Base-by-base conservation (phyloP, 805 yeast genomes). In the Myxozyma geophila region DNA sequence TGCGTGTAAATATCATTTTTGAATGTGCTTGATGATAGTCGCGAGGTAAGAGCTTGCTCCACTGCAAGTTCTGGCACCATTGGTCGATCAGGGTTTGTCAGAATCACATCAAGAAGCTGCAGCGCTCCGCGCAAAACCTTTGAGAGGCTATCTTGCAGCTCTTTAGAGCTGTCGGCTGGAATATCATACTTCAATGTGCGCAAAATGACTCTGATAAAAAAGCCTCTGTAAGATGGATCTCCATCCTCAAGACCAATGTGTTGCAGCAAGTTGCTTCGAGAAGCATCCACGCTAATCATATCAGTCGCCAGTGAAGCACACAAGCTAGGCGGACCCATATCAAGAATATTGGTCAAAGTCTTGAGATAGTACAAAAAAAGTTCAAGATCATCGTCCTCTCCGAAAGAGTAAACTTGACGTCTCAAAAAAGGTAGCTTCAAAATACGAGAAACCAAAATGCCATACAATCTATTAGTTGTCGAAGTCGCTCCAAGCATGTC, bases 321-420 rank as follows among this genome's bases (percentile, higher is more conserved):
- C 37, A 87, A 19, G 56, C 72, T 4, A 65, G 68, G 39, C 13
- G 74, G 73, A 61, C 85, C 82, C 7, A 83, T 77, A 5, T 73
- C 74, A 36, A 90, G 72, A 0, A 90, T 82, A 48, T 82, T 82
- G 7, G 80, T 74, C 7, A 92, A 70, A 0, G 83, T 78, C 19
- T 80, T 79, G 52, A 89, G 70, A 62, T 87, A 82, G 72, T 92
- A 92, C 1, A 85, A 78, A 68, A 89, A 86, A 23, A 82, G 77
- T 1, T 81, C 85, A 56, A 84, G 77, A 72, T 92, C 97, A 69
- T 87, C 89, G 28, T 81, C 76, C 1, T 66, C 69, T 23, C 75
- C 73, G 1, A 73, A 72, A 19, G 84, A 57, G 2, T 8, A 56
- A 46, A 59, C 62, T 55, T 59, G 72, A 62, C 58, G 75, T 60